These are phyloP conservation scores for Trypanosoma theileri DNA, from an alignment of 208 protist species.

Conservation along the genomic window DNA sequence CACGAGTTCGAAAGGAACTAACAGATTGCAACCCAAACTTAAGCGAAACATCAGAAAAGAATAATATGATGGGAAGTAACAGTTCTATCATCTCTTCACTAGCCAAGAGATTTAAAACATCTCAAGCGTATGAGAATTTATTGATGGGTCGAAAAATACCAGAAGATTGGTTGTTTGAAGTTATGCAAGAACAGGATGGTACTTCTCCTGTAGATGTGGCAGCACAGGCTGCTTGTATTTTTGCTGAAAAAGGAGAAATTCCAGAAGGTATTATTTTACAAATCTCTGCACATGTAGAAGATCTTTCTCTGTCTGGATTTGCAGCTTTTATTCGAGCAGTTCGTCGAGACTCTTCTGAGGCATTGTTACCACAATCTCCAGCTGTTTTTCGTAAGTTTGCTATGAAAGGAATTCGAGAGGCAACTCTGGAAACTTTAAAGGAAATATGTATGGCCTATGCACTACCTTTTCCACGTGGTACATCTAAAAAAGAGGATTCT, in stretches of 20 bases:
- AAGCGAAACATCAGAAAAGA: neutral
- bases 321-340: constrained; percentile 36
- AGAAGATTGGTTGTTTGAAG: constrained; percentile 32
- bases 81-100: constrained; percentile 7
- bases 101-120: constrained; percentile 15
- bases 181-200: constrained; percentile 29
- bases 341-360: constrained; percentile 34
- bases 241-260: constrained; percentile 28
- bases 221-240: constrained; percentile 24
- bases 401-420: constrained; percentile 14
- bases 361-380: constrained; percentile 26
- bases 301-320: constrained; percentile 27
- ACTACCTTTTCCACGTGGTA: constrained; percentile 35
- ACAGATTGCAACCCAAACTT: neutral
- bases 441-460: constrained; percentile 26
- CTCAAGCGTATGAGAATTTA: constrained; percentile 28
- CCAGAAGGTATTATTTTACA: constrained; percentile 30
- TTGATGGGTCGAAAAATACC: constrained; percentile 19
- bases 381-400: constrained; percentile 19
- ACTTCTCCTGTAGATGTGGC: constrained; percentile 13
- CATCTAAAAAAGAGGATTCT: neutral
- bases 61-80: too few species aligned
- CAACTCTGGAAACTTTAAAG: constrained; percentile 29
- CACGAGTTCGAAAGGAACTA: constrained; percentile 8
- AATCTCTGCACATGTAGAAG: constrained; percentile 13